Conservation (phyloP, 768 basidiomycete genomes). For the Lyophyllum atratum region DNA sequence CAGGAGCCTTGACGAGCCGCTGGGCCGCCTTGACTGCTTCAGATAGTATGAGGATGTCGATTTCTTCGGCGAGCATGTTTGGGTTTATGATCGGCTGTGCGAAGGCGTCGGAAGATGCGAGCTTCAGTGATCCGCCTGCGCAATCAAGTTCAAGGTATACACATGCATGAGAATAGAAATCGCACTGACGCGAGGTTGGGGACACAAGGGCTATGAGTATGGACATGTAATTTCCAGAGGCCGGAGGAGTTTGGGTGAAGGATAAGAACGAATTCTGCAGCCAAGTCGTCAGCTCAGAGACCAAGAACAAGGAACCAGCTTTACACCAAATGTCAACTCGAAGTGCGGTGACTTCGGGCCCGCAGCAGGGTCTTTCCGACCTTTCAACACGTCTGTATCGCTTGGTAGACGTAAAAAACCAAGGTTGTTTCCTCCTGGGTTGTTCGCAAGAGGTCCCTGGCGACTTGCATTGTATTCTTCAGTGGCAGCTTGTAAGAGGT, state of each 20-base stretch:
- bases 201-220: neutral
- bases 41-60: conserved; percentile 4
- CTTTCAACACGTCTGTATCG: conserved; percentile 5
- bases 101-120: conserved; percentile 10
- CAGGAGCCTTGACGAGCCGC: conserved; percentile 1
- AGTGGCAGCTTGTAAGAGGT: conserved; percentile 7
- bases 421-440: conserved; percentile 11
- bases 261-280: neutral
- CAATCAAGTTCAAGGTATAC: too few species aligned
- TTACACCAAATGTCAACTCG: conserved; percentile 16
- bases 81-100: conserved; percentile 15
- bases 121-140: conserved; percentile 8
- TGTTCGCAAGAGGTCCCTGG: conserved; percentile 23
- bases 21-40: conserved; percentile 3
- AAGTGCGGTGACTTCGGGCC: conserved; percentile 24
- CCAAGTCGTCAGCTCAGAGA: neutral
- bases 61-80: conserved; percentile 1
- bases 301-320: too few species aligned
- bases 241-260: neutral
- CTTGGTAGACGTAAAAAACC: conserved; percentile 18
- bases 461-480: conserved; percentile 19
- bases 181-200: conserved; percentile 6
- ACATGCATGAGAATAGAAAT: neutral
- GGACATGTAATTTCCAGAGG: neutral
- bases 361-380: conserved; percentile 21